Evolutionary conservation across 148 eudicot species (phyloP), one percentile per base, ranked within the genome.

Genomic region (Rhododendron ferrugineum): DNA sequence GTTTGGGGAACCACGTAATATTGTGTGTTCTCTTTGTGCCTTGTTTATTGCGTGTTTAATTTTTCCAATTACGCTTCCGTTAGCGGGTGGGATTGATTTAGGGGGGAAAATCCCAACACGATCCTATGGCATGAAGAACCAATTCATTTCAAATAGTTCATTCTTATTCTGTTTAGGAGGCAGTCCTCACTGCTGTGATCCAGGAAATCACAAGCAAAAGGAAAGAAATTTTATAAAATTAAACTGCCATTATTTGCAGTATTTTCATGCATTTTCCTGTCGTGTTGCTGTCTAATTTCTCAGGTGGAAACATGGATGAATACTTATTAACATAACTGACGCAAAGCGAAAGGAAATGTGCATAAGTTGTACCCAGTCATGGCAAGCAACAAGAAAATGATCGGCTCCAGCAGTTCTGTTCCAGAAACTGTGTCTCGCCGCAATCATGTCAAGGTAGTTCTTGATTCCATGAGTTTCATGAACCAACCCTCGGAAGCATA

Each of bases 401-500:
- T 88, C 92, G 23, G 90, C 86, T 16, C 92, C 92, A 60, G 64
- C 44, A 20, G 88, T 87, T 80, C 89, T 85, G 56, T 90, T 86
- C 92, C 92, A 88, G 88, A 86, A 90, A 64, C 75, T 83, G 78
- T 90, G 68, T 76, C 83, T 83, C 46, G 28, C 81, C 16, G 47
- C 82, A 70, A 88, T 86, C 79, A 75, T 78, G 46, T 88, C 81
- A n/a, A 90, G 83, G 79, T 90, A 90, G 83, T 86, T 80, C 52
- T 78, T 85, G 84, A 84, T 88, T 90, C 58, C 30, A 90, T 73
- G 44, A 58, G 86, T 85, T 85, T 88, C 89, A 90, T 86, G 86
- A 90, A 90, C 92, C 92, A 90, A 50, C 92, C 92, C 83, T 90
- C 92, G 1, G 92, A 90, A 72, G 92, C 89, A 87, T 90, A 90